Base-by-base conservation (phyloP, 768 basidiomycete species). In the Termitomyces sp. region DNA sequence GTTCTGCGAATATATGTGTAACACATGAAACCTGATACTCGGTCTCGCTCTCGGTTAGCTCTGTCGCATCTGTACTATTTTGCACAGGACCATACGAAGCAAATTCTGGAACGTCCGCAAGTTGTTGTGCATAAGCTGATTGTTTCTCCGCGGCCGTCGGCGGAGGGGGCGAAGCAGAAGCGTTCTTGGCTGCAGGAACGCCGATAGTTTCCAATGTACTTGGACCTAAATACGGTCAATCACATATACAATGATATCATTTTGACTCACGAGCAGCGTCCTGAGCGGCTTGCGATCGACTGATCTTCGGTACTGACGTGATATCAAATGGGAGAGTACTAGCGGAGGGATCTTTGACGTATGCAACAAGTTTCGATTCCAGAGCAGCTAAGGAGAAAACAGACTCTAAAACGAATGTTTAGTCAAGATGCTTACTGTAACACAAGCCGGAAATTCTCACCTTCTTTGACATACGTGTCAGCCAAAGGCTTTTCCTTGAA, bases 1-100 rank as follows among this genome's bases (percentile, higher is more conserved):
- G 92, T 60, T 94, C 92, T 69, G 86, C 87, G 82, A 94, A 99
- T 57, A 98, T 84, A 71, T 99, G 97, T 75, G 98, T 98, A 72
- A 97, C 92, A 64, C 92, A 92, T 10, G 90, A 86, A 48, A 98
- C 96, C 68, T 97, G 94, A 69, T 98, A 99, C 74, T 98, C 97
- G 4, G 94, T 98, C 74, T 98, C 97, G 66, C 84, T 90, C 75
- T 99, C 97, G 15, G 97, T 98, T 57, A 98, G 85, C 61, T 88
- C 90, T 24, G 81, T 74, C 12, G 89, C 86, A 63, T 86, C 91
- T 37, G 81, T 91, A 79, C 93, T 98, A 73, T 88, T 93, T 68
- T 95, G 78, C 51, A 97, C 84, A 50, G 88, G 72, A 10, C 97
- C 97, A 70, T 96, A 98, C 8, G 79, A 75, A 5, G 81, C 82